Evolutionary conservation across 805 yeast genomes (phyloP), one percentile per base, ranked within the genome.

Genomic region (Yamadazyma insecticola): DNA sequence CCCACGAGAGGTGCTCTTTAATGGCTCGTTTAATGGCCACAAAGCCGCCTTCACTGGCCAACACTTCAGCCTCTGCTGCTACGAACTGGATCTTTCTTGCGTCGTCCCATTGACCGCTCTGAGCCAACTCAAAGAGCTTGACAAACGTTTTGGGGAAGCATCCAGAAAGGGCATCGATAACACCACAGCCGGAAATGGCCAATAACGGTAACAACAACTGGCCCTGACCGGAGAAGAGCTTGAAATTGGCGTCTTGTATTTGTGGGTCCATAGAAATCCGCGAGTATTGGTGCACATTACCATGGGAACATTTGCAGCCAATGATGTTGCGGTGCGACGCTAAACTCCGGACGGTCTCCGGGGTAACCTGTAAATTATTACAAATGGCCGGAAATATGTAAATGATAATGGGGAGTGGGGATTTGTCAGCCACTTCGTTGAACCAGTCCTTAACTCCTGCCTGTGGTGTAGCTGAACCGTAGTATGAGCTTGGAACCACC

Each of bases 401-500:
- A 20, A 59, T 45, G 24, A 57, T 24, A 3, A 59, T 39, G 12
- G 65, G 63, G 6, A 59, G 31, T 1, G 49, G 48, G 11, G 58
- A 41, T 20, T 39, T 36, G 14, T 47, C 50, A 14, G 60, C 65
- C 13, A 57, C 48, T 6, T 32, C 36, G 3, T 35, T 28, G 39
- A 45, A 59, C 37, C 49, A 59, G 22, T 48, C 51, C 22, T 43
- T 36, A 15, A 59, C 30, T 1, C 58, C 58, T 16, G 51, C 41
- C 40, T 53, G 60, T 18, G 48, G 10, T 32, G 63, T 60, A 11
- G 59, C 47, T 6, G 60, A 52, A 21, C 75, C 76, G 33, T 64
- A 73, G 53, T 72, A 73, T 29, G 59, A 55, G 14, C 73, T 64
- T 6, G 70, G 63, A 13, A 73, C 55, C 4, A 64, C 62, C 26